Evolutionary conservation across 1,139 yeast species (phyloP).

Genomic region (Saccharomyces hybrid): DNA sequence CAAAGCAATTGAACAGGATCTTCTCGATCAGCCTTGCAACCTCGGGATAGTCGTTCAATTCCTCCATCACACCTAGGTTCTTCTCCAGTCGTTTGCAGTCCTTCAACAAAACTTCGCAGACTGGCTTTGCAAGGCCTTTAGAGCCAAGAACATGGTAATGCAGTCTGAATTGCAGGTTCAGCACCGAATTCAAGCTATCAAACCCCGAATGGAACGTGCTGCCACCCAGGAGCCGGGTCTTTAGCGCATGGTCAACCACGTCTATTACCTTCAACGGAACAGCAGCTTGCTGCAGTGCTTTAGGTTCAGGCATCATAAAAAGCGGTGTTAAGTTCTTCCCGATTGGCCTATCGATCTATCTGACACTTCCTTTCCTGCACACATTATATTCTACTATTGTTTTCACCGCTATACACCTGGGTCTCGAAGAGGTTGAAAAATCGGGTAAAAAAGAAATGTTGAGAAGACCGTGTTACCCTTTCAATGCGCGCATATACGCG

Average conservation of each 20-base stretch:
- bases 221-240: constrained; percentile 24
- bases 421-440: neutral
- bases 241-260: constrained; percentile 16
- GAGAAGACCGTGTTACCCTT: neutral
- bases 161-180: constrained; percentile 25
- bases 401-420: neutral
- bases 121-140: constrained; percentile 3
- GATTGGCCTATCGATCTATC: neutral
- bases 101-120: constrained; percentile 16
- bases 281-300: neutral
- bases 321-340: neutral
- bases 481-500: neutral
- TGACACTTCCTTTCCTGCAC: neutral
- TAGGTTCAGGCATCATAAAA: neutral
- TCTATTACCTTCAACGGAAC: constrained; percentile 1
- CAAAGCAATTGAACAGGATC: constrained; percentile 18
- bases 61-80: constrained; percentile 7
- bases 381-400: neutral
- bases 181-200: constrained; percentile 16
- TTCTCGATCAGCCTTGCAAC: constrained; percentile 11
- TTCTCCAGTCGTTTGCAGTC: constrained; percentile 17
- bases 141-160: constrained; percentile 22
- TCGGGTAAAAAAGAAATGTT: neutral
- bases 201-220: constrained; percentile 19
- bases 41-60: constrained; percentile 6